Base-by-base conservation (phyloP, 2,329 filamentous ascomycete genomes). In the Ophiocordyceps camponoti-leonardi region DNA sequence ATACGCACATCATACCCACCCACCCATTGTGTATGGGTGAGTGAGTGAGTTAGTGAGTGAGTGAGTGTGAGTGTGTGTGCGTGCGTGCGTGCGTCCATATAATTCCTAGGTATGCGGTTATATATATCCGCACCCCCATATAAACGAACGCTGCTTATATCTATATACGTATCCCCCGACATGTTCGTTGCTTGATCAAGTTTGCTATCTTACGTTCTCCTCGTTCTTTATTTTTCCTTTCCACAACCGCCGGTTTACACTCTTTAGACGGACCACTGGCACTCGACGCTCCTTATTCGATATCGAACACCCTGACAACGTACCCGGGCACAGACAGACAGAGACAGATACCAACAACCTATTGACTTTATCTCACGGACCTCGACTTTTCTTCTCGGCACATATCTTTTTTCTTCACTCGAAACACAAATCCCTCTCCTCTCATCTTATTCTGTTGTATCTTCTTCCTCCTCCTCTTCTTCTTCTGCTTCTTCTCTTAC, bases 211-310 rank as follows among this genome's bases (percentile, higher is more conserved):
- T 37, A 16, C 33, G 14, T 59, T 63, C 59, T 46, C 43, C 46
- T 43, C 42, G 20, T 8, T 43, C n/a, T n/a, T n/a, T n/a, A n/a
- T n/a, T n/a, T n/a, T n/a, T n/a, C n/a, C 19, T 58, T 56, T 60
- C 63, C 58, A 48, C 53, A 53, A 7, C 57, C 58, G 56, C 57
- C 49, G 48, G 52, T 49, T 52, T 48, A 48, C 51, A 58, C 56
- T 53, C 56, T 51, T 61, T 61, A 53, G 53, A 65, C 56, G 63
- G 59, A 68, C 69, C 72, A 72, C 69, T 71, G 69, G 68, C 65
- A 72, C 67, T 67, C 68, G 66, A 68, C 69, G 60, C 62, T 72
- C 67, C 62, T 75, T 73, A 68, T n/a, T n/a, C 16, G n/a, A 4
- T 3, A 18, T 37, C 3, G 5, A 3, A 14, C 4, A n/a, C 16